Evolutionary conservation across 352 stramenopile species (phyloP).

Genomic region (Thalassiosira pacifica): DNA sequence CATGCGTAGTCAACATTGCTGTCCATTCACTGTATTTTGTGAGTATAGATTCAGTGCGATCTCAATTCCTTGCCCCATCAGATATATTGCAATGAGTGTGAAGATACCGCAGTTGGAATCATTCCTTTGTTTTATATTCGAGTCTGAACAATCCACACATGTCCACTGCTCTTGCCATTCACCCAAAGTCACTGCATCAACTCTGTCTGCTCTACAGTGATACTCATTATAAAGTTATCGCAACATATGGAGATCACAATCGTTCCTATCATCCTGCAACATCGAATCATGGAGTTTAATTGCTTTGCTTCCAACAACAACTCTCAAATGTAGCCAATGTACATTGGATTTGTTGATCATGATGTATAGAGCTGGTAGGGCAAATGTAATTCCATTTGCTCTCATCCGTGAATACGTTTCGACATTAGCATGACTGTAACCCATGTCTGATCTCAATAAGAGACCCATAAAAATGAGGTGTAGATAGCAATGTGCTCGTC

Average conservation of each 20-base stretch:
- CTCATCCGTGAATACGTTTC: not conserved
- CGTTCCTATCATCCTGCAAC: not conserved
- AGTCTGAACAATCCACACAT: not conserved
- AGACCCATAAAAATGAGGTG: not conserved
- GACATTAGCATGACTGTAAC: not conserved
- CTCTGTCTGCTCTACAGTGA: not conserved
- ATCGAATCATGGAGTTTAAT: not conserved
- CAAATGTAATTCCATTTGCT: not conserved
- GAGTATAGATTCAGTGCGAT: not conserved
- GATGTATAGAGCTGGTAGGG: not conserved
- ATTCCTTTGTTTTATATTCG: not conserved
- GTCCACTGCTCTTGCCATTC: not conserved
- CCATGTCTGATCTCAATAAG: not conserved
- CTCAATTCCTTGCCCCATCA: not conserved
- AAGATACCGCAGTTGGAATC: not conserved
- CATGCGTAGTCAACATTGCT: not conserved
- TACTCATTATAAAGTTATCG: not conserved
- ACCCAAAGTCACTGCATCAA: not conserved
- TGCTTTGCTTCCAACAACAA: not conserved
- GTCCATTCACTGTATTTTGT: not conserved
- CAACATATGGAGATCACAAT: not conserved
- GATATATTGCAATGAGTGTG: not conserved
- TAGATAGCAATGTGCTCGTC: not conserved
- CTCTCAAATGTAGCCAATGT: not conserved
- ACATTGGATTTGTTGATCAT: not conserved